Evolutionary conservation across 192 early-diverging fungal genomes (phyloP).

Genomic region (Podila minutissima): DNA sequence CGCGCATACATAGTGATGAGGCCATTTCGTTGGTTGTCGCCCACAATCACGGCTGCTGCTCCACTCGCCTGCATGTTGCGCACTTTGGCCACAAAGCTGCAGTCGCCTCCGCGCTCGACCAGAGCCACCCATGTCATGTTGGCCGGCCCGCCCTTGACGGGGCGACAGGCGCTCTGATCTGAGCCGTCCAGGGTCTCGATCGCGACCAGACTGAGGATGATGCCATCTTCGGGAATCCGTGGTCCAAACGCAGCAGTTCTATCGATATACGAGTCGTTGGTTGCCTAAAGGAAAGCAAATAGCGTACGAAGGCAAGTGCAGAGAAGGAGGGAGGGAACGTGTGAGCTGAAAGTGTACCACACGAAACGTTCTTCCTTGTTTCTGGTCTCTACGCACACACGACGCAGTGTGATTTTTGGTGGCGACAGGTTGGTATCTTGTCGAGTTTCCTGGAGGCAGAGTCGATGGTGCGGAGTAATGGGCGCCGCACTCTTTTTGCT

Average conservation of each 20-base stretch:
- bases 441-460: too few relatives aligned
- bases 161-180: slow-evolving; percentile 68
- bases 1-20: slow-evolving; percentile 91
- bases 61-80: slow-evolving; percentile 89
- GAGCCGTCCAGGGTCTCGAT: slow-evolving; percentile 60
- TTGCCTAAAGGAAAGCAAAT: slow-evolving; percentile 43
- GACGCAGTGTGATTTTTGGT: too few relatives aligned
- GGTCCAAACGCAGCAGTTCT: slow-evolving; percentile 91
- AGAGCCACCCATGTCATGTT: slow-evolving; percentile 81
- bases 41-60: slow-evolving; percentile 87
- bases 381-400: too few relatives aligned
- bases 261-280: slow-evolving; percentile 67
- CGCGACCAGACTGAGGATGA: slow-evolving; percentile 73
- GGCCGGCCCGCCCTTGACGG: slow-evolving; percentile 46
- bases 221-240: slow-evolving; percentile 73
- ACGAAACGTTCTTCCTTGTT: too few relatives aligned
- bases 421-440: too few relatives aligned
- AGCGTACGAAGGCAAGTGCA: background rate
- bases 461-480: background rate
- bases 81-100: slow-evolving; percentile 92
- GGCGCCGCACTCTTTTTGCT: too few relatives aligned
- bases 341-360: too few relatives aligned
- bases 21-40: slow-evolving; percentile 76
- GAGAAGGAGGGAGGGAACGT: background rate
- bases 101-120: slow-evolving; percentile 83